Percentiles rank a stretch among this genome's conserved stretches.
Conservation (phyloP, 2,329 filamentous ascomycete genomes). For the Graphilbum ipis-grandicollis region DNA sequence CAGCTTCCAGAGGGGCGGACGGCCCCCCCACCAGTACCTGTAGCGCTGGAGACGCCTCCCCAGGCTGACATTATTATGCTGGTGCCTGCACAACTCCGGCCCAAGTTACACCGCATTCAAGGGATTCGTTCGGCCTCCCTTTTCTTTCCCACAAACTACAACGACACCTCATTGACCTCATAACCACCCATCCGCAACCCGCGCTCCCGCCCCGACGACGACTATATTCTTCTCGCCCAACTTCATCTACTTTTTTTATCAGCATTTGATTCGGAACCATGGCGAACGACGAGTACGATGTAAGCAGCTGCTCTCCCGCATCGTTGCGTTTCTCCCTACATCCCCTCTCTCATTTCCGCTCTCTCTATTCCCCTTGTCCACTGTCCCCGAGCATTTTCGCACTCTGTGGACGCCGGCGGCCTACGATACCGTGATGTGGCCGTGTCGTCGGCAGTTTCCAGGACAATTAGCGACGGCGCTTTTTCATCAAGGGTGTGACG, state of each 20-base stretch:
- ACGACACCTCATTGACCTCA: neutral
- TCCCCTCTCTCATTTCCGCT: neutral
- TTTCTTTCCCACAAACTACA: constrained; percentile 1
- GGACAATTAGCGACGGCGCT: neutral
- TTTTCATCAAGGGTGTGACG: no score
- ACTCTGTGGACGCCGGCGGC: no score
- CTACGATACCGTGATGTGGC: no score
- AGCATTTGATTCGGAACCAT: constrained; percentile 27
- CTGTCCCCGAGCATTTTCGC: neutral
- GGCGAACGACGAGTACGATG: constrained; percentile 99
- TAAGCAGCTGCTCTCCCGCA: constrained; percentile 30
- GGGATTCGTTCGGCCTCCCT: neutral
- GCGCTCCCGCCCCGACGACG: neutral
- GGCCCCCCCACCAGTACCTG: neutral
- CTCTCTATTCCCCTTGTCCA: neutral
- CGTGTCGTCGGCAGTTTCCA: no score
- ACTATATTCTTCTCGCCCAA: neutral
- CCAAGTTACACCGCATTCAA: neutral
- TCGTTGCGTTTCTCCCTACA: neutral
- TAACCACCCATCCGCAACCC: neutral
- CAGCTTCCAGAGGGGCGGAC: no score
- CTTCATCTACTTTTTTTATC: neutral
- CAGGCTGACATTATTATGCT: no score
- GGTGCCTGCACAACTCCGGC: neutral
- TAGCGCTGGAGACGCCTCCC: neutral